Evolutionary conservation across 257 asterid species (phyloP).

Genomic region (Ophiorrhiza pumila): DNA sequence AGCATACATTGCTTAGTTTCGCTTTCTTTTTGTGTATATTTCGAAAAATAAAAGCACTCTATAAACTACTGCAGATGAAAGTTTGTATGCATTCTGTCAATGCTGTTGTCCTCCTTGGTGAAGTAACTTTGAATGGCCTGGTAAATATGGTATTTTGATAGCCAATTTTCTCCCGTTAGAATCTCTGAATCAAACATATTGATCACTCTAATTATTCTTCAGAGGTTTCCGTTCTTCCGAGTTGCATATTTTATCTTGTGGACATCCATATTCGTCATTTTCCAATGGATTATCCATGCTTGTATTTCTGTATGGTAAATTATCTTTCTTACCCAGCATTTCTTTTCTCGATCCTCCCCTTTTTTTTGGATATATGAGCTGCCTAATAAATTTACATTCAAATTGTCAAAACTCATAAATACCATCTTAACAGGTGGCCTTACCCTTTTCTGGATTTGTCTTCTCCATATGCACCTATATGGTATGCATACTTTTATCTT

Average conservation of each 20-base stretch:
- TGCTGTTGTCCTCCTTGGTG: constrained; percentile 65
- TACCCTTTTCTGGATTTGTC: constrained; percentile 32
- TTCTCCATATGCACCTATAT: constrained; percentile 50
- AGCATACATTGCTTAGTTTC: not conserved
- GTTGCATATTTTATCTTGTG: constrained; percentile 69
- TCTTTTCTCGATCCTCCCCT: not conserved
- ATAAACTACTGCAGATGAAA: constrained; percentile 46
- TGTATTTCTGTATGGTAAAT: constrained; percentile 53
- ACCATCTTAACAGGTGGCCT: constrained; percentile 26
- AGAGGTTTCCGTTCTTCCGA: constrained; percentile 89
- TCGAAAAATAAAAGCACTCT: not conserved
- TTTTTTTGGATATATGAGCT: not conserved
- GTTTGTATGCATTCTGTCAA: constrained; percentile 70
- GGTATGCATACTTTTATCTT: constrained; percentile 40
- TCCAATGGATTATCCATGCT: constrained; percentile 87
- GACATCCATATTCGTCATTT: constrained; percentile 60
- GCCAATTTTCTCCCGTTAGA: constrained; percentile 3
- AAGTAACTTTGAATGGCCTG: constrained; percentile 54
- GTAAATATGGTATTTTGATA: constrained; percentile 32
- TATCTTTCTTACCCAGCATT: not conserved
- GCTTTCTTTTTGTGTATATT: not conserved
- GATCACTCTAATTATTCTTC: constrained; percentile 30
- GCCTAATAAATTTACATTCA: not conserved
- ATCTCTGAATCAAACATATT: constrained; percentile 8
- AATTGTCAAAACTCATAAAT: too few species aligned